These are phyloP conservation scores for Aurinia saxatilis DNA, from an alignment of 345 rosid genomes.

Conservation along the genomic window DNA sequence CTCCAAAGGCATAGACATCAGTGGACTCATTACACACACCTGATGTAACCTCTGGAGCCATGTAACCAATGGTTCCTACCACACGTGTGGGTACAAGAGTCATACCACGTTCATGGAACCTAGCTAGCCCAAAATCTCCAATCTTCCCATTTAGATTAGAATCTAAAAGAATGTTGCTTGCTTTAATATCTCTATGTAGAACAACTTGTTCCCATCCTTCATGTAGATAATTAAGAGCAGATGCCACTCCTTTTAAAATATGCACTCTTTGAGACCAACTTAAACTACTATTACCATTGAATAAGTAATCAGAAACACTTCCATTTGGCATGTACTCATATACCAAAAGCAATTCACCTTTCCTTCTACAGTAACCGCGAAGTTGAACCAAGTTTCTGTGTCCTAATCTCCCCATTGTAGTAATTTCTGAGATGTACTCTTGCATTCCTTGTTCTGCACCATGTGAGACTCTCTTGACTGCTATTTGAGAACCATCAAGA, in stretches of 20 bases:
- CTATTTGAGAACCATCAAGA: neutral
- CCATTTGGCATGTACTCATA: conserved; percentile 39
- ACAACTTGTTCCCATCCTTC: conserved; percentile 36
- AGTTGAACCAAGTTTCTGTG: conserved; percentile 35
- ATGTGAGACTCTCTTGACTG: neutral
- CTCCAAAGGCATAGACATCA: conserved; percentile 32
- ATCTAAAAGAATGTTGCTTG: conserved; percentile 34
- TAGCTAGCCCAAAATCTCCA: conserved; percentile 37
- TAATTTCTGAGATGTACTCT: neutral
- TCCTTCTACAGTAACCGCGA: conserved; percentile 31
- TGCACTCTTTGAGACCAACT: conserved; percentile 29
- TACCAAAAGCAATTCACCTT: conserved; percentile 30
- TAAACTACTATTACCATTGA: conserved; percentile 5
- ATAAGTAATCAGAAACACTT: conserved; percentile 29
- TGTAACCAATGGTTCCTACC: conserved; percentile 24
- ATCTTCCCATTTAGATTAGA: conserved; percentile 25
- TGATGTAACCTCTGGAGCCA: conserved; percentile 31
- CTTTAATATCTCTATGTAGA: conserved; percentile 33
- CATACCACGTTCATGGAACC: conserved; percentile 19
- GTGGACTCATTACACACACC: conserved; percentile 23
- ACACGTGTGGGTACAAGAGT: neutral
- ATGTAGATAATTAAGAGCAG: conserved; percentile 34
- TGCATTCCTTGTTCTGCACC: neutral
- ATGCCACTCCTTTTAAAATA: conserved; percentile 31
- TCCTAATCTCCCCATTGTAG: neutral